Evolutionary conservation across 257 asterid species (phyloP).

Genomic region (Fraxinus americana): DNA sequence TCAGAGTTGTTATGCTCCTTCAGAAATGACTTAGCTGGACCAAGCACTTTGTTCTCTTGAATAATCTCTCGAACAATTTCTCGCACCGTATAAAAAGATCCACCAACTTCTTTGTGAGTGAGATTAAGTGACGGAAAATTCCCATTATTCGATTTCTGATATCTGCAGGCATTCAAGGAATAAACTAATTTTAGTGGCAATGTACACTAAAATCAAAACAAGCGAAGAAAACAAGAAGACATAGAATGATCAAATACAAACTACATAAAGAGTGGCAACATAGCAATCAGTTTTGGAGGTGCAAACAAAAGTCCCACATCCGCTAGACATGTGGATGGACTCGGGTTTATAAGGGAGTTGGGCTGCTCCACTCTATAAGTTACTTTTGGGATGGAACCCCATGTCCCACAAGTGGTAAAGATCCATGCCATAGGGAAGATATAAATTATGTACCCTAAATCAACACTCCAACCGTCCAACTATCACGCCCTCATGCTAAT

Average conservation of each 20-base stretch:
- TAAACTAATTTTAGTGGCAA: background rate
- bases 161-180: constrained; percentile 48
- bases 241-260: background rate
- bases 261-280: background rate
- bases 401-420: background rate
- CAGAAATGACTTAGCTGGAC: constrained; percentile 59
- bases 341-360: no score
- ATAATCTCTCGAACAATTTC: constrained; percentile 86
- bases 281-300: background rate
- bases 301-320: background rate
- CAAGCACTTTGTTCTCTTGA: constrained; percentile 86
- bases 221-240: background rate
- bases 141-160: constrained; percentile 65
- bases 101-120: constrained; percentile 94
- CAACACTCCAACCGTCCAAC: background rate
- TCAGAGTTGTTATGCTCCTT: constrained; percentile 46
- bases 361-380: no score
- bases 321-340: background rate
- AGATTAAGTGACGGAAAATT: constrained; percentile 82
- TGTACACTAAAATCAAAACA: background rate
- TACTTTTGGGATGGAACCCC: no score
- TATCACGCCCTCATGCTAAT: background rate
- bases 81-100: constrained; percentile 86
- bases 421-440: background rate
- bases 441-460: background rate